A percentile compares a stretch with the other conserved stretches of the same genome.
Evolutionary conservation across 441 rosid genomes (phyloP).

Genomic region (Euphorbia celastroides): DNA sequence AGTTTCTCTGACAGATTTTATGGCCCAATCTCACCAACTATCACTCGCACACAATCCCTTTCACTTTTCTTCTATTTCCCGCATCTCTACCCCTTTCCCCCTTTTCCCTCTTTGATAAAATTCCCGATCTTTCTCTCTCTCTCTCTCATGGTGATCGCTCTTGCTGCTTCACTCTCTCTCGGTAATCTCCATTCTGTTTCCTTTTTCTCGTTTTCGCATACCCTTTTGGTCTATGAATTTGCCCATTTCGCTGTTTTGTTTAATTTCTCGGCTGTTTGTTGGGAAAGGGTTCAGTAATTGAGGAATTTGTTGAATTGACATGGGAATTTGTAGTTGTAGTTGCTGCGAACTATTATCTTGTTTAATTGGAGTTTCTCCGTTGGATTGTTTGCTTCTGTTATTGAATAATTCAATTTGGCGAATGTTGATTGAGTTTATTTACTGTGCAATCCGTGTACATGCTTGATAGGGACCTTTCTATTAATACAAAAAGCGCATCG

Average conservation of each 20-base stretch:
- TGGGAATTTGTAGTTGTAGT: neutral
- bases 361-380: neutral
- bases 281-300: neutral
- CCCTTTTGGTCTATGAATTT: conserved; percentile 17
- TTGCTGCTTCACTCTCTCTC: conserved; percentile 54
- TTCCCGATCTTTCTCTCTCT: conserved; percentile 6
- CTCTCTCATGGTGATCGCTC: conserved; percentile 66
- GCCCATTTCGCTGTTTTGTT: conserved; percentile 16
- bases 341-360: neutral
- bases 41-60: neutral
- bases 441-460: neutral
- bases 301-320: neutral
- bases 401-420: neutral
- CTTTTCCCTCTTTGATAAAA: neutral
- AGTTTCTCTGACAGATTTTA: conserved; percentile 9
- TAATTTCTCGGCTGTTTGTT: conserved; percentile 3
- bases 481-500: neutral
- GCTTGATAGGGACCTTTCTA: neutral
- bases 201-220: conserved; percentile 5
- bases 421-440: neutral
- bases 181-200: conserved; percentile 31
- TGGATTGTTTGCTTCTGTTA: neutral
- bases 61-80: conserved; percentile 5
- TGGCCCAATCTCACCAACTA: conserved; percentile 9
- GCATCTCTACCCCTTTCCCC: conserved; percentile 2